Percentiles rank a stretch among this genome's conserved stretches.
phyloP scores from a whole-genome alignment of 179 eudicot genomes.

The Gypsophila paniculata region DNA sequence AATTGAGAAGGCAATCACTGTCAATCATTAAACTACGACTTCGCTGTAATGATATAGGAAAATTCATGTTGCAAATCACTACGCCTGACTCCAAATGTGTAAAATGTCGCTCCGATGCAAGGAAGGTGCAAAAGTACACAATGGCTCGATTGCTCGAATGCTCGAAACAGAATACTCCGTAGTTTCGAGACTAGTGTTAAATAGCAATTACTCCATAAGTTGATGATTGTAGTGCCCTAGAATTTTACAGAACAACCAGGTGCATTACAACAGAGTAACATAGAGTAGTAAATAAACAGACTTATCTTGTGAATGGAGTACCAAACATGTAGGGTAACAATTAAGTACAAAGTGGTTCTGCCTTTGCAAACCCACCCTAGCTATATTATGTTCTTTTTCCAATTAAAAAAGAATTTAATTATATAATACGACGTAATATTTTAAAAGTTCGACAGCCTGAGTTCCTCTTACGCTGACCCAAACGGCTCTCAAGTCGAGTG shows the following conservation, averaged over 20 bases:
- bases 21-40: too few relatives aligned
- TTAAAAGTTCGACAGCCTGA: neutral
- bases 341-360: slow-evolving; percentile 31
- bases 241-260: slow-evolving; percentile 6
- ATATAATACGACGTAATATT: neutral
- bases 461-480: slow-evolving; percentile 10
- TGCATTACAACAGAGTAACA: slow-evolving; percentile 15
- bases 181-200: too few relatives aligned
- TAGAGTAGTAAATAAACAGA: slow-evolving; percentile 1
- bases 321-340: slow-evolving; percentile 29
- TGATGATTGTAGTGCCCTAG: neutral
- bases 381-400: neutral
- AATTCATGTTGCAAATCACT: too few relatives aligned
- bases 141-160: too few relatives aligned
- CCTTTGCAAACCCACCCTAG: slow-evolving; percentile 34
- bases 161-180: too few relatives aligned
- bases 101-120: too few relatives aligned
- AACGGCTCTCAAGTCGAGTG: slow-evolving; percentile 27
- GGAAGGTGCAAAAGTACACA: too few relatives aligned
- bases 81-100: too few relatives aligned
- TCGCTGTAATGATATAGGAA: too few relatives aligned
- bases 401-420: neutral
- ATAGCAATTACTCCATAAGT: too few relatives aligned
- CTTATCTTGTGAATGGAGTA: slow-evolving; percentile 19
- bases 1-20: too few relatives aligned